Conservation (phyloP, 106 monocot species). For the Dioscorea alata region DNA sequence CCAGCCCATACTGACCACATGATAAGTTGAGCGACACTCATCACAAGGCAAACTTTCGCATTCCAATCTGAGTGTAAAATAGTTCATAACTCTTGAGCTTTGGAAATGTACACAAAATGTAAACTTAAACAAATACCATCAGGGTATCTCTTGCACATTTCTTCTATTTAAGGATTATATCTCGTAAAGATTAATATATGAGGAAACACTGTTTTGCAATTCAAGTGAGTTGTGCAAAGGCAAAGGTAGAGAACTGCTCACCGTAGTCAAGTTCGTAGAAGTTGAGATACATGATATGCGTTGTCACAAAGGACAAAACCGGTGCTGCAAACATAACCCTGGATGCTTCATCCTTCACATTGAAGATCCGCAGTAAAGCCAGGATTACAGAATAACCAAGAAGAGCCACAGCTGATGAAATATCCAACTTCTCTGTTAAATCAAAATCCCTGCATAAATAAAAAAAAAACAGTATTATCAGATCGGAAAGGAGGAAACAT, state of each 20-base stretch:
- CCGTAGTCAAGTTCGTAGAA: constrained; percentile 94
- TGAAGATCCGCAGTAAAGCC: constrained; percentile 67
- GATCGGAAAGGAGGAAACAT: no score
- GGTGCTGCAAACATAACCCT: constrained; percentile 94
- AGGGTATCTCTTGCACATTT: background rate
- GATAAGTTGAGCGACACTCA: constrained; percentile 62
- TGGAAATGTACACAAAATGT: background rate
- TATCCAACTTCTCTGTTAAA: constrained; percentile 89
- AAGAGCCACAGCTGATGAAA: constrained; percentile 87
- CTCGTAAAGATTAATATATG: background rate
- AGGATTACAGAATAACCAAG: constrained; percentile 85
- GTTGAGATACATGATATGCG: constrained; percentile 89
- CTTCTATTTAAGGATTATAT: background rate
- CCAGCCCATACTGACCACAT: constrained; percentile 89
- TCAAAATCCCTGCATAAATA: constrained; percentile 63
- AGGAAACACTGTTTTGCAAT: no score
- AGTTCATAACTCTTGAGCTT: no score
- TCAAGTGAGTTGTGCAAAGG: no score
- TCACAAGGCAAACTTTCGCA: constrained; percentile 75
- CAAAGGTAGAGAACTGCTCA: constrained; percentile 11
- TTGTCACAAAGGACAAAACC: constrained; percentile 82
- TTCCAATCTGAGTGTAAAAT: constrained; percentile 57
- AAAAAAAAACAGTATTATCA: background rate
- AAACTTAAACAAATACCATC: background rate
- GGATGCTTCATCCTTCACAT: constrained; percentile 77